A percentile compares a stretch with the other conserved stretches of the same genome.
Evolutionary conservation across 371 early-diverging fungal genomes (phyloP).

Genomic region (Nematocida ironsii): DNA sequence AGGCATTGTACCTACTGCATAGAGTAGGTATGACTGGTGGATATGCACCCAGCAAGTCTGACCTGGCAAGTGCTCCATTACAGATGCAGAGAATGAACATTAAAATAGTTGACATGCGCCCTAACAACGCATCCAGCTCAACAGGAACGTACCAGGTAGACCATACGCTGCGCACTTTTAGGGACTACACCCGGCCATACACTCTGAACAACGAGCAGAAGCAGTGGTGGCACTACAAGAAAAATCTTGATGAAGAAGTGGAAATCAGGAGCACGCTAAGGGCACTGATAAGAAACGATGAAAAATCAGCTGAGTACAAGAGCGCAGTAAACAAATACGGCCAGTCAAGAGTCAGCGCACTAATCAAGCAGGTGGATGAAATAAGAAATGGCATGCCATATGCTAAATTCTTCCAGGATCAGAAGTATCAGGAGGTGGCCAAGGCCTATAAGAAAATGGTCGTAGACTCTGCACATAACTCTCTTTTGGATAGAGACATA

Average conservation of each 20-base stretch:
- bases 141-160: background rate
- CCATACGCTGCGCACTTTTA: background rate
- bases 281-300: background rate
- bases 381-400: background rate
- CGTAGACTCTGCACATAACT: background rate
- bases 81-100: conserved; percentile 6
- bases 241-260: background rate
- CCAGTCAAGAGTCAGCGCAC: background rate
- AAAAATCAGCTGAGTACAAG: background rate
- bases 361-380: background rate
- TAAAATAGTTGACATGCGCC: background rate
- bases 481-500: background rate
- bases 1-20: background rate
- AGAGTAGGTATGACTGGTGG: background rate
- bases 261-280: background rate
- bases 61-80: conserved; percentile 5
- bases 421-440: background rate
- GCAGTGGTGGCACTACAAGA: background rate
- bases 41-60: conserved; percentile 6
- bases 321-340: background rate
- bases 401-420: background rate
- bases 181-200: background rate
- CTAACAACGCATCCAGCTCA: background rate
- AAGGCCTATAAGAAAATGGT: background rate
- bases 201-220: background rate